Percentiles rank a stretch among this genome's conserved stretches.
Evolutionary conservation across 2,329 filamentous ascomycete genomes (phyloP).

Genomic region (Beauveria scarabaeidicola): DNA sequence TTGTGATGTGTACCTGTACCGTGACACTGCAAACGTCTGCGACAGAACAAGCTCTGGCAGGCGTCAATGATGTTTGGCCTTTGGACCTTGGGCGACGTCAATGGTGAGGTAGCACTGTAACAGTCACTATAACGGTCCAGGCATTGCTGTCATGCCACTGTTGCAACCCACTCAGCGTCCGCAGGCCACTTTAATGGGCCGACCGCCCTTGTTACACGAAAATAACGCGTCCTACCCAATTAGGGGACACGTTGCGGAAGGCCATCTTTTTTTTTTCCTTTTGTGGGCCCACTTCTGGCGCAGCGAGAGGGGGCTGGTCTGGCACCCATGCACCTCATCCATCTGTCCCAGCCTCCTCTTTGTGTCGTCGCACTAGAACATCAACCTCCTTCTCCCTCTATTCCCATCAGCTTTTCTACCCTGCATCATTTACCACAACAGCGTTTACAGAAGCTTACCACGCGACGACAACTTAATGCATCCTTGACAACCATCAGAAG

Average conservation of each 20-base stretch:
- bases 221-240: slow-evolving; percentile 1
- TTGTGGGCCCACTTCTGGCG: not conserved
- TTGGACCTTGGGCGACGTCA: too few species aligned
- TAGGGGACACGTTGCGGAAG: not conserved
- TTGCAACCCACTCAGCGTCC: not conserved
- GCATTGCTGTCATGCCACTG: too few species aligned
- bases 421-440: slow-evolving; percentile 6
- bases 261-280: not conserved
- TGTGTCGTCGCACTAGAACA: slow-evolving; percentile 8
- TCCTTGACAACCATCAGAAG: not conserved
- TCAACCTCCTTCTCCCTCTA: slow-evolving; percentile 7
- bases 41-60: too few species aligned
- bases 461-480: not conserved
- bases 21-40: not conserved
- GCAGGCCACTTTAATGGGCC: slow-evolving; percentile 2
- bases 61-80: too few species aligned
- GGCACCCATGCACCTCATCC: slow-evolving; percentile 2
- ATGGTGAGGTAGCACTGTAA: too few species aligned
- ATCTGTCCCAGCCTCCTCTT: slow-evolving; percentile 12
- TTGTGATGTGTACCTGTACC: not conserved
- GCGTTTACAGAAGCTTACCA: not conserved
- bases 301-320: slow-evolving; percentile 10
- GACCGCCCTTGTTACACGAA: slow-evolving; percentile 7
- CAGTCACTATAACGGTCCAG: too few species aligned
- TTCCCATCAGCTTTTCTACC: slow-evolving; percentile 9